Percentiles rank a stretch among this genome's conserved stretches.
Conservation (phyloP, 1,284 basidiomycete genomes). For the Coniferiporia sulphurascens region DNA sequence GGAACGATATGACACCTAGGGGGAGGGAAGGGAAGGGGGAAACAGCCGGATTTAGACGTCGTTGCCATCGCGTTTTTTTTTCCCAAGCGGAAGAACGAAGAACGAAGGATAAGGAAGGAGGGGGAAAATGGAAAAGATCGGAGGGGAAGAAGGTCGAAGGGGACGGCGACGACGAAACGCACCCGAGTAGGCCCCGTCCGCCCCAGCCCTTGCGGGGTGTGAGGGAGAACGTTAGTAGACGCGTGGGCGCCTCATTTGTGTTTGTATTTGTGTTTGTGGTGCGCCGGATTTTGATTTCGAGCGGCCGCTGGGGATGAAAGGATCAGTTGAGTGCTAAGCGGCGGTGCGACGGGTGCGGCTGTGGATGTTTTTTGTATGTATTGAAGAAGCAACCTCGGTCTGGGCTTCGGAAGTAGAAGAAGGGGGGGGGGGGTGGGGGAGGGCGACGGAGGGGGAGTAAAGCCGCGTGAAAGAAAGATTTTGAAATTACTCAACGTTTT, state of each 20-base stretch:
- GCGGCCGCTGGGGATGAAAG: conserved; percentile 28
- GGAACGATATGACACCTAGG: conserved; percentile 23
- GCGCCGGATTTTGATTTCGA: conserved; percentile 40
- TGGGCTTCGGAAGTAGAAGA: not conserved
- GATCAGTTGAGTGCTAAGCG: too few relatives aligned
- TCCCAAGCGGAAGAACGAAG: too few relatives aligned
- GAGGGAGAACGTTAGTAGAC: conserved; percentile 37
- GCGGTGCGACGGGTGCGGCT: too few relatives aligned
- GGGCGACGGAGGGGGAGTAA: too few relatives aligned
- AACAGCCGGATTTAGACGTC: too few relatives aligned
- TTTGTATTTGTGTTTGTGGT: conserved; percentile 26
- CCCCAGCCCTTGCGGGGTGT: conserved; percentile 62
- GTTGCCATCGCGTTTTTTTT: too few relatives aligned
- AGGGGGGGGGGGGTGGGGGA: not conserved
- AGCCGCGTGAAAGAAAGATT: not conserved
- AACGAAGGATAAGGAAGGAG: too few relatives aligned
- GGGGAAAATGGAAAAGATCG: too few relatives aligned
- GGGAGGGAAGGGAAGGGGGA: too few relatives aligned
- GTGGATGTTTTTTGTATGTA: too few relatives aligned
- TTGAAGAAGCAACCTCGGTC: not conserved
- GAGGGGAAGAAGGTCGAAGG: too few relatives aligned
- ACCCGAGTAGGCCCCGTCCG: conserved; percentile 79
- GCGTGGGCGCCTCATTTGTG: conserved; percentile 3
- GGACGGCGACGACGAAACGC: conserved; percentile 6
- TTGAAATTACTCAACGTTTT: conserved; percentile 68